These are phyloP conservation scores for Tagetes erecta DNA, from an alignment of 129 eudicot species.

Conservation along the genomic window DNA sequence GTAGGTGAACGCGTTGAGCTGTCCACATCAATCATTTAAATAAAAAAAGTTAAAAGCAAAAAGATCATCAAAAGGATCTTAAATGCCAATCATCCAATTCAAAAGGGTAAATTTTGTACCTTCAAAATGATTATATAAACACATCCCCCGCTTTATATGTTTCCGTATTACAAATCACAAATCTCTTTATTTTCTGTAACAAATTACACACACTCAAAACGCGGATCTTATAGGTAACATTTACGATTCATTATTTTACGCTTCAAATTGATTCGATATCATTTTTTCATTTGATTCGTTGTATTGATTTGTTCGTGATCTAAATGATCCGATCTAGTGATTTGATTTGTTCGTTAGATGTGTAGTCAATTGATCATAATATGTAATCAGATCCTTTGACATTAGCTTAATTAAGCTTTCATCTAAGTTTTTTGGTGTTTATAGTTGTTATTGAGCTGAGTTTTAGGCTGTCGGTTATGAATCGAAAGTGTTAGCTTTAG, in stretches of 20 bases:
- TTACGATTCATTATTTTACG: constrained; percentile 17
- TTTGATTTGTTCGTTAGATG: background rate
- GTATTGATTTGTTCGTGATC: background rate
- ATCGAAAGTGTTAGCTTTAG: constrained; percentile 6
- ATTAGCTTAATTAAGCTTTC: constrained; percentile 12
- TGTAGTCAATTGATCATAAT: constrained; percentile 1
- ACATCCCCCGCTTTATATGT: constrained; percentile 29
- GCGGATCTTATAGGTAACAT: constrained; percentile 33
- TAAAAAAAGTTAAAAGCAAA: background rate
- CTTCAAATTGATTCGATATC: background rate
- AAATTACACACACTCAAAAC: constrained; percentile 14
- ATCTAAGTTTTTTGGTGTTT: constrained; percentile 1
- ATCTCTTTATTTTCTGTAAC: constrained; percentile 16
- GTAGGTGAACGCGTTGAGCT: constrained; percentile 38
- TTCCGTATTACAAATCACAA: constrained; percentile 28
- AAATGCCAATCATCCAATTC: constrained; percentile 5
- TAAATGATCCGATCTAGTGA: constrained; percentile 1
- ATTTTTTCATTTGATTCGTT: background rate
- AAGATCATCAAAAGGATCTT: background rate
- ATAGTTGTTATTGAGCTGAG: constrained; percentile 23
- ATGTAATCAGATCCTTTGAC: constrained; percentile 24
- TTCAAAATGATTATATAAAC: constrained; percentile 35
- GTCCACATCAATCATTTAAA: constrained; percentile 12
- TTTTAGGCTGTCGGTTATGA: constrained; percentile 21
- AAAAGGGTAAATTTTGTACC: constrained; percentile 34